phyloP scores from a whole-genome alignment of 2,329 filamentous ascomycete species.

The Talaromyces sp. region DNA sequence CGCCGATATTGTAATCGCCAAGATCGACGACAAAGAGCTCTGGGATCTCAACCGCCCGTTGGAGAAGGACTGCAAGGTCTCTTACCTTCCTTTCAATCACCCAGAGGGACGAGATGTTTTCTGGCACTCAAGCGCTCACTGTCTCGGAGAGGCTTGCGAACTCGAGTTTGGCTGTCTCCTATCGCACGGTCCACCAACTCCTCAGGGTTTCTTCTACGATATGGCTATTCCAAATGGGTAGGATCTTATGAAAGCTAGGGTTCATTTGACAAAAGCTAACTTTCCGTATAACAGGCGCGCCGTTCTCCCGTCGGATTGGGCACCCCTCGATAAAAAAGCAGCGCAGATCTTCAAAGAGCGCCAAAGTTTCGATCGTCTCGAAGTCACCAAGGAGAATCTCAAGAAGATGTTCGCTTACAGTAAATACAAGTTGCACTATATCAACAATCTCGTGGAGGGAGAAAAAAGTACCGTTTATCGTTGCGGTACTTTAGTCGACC shows the following conservation, averaged over 20 bases:
- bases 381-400: slow-evolving; percentile 84
- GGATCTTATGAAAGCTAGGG: slow-evolving; percentile 12
- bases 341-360: slow-evolving; percentile 90
- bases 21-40: slow-evolving; percentile 72
- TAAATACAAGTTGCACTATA: slow-evolving; percentile 98
- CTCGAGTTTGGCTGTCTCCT: slow-evolving; percentile 85
- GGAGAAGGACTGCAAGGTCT: slow-evolving; percentile 80
- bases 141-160: slow-evolving; percentile 92
- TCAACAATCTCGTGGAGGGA: slow-evolving; percentile 88
- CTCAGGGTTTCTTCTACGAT: slow-evolving; percentile 95
- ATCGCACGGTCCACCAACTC: slow-evolving; percentile 88
- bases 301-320: slow-evolving; percentile 75
- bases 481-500: slow-evolving; percentile 88
- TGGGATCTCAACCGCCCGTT: slow-evolving; percentile 93
- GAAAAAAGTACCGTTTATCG: slow-evolving; percentile 92
- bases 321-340: slow-evolving; percentile 76
- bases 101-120: slow-evolving; percentile 84
- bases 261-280: not conserved
- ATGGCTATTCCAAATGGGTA: slow-evolving; percentile 75
- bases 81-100: slow-evolving; percentile 78
- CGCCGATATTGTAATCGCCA: slow-evolving; percentile 79
- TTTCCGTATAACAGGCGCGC: slow-evolving; percentile 45
- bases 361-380: slow-evolving; percentile 87
- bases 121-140: slow-evolving; percentile 95
- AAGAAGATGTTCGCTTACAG: slow-evolving; percentile 97